Conservation (phyloP, 2,329 filamentous ascomycete genomes). For the Furcasterigmium sp. region DNA sequence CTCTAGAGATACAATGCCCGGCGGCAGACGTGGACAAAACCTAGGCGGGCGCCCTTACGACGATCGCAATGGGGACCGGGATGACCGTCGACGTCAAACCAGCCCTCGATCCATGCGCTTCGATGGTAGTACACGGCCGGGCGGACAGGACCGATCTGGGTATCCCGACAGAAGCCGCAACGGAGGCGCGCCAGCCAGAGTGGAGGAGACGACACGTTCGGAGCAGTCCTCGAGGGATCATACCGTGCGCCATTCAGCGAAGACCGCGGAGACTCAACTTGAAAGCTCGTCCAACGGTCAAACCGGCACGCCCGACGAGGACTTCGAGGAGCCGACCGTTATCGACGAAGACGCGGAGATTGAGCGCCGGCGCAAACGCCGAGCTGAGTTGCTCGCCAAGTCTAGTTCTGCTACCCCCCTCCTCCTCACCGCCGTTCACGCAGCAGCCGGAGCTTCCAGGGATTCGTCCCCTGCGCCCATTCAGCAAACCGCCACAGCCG, state of each 20-base stretch:
- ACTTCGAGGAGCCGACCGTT: slow-evolving; percentile 51
- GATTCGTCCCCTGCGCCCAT: slow-evolving; percentile 48
- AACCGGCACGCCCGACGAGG: slow-evolving; percentile 32
- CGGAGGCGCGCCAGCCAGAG: no score
- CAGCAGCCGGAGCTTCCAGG: slow-evolving; percentile 50
- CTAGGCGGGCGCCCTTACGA: no score
- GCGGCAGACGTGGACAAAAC: no score
- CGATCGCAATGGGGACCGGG: slow-evolving; percentile 27
- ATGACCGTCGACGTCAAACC: slow-evolving; percentile 28
- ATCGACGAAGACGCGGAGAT: slow-evolving; percentile 79
- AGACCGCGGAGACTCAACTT: no score
- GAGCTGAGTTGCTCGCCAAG: slow-evolving; percentile 81
- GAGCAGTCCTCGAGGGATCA: background rate
- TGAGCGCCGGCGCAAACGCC: slow-evolving; percentile 75
- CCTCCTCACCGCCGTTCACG: slow-evolving; percentile 66
- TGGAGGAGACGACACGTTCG: background rate
- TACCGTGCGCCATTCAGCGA: no score
- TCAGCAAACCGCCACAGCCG: slow-evolving; percentile 35
- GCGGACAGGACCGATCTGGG: no score
- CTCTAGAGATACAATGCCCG: no score
- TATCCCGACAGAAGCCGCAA: no score
- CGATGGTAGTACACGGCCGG: no score
- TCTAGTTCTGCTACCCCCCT: slow-evolving; percentile 70
- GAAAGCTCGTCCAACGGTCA: no score
- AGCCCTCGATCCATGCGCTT: no score